Percentiles rank a stretch among this genome's conserved stretches.
phyloP scores from a whole-genome alignment of 768 basidiomycete genomes.

The Holtermanniella nyarrowii region DNA sequence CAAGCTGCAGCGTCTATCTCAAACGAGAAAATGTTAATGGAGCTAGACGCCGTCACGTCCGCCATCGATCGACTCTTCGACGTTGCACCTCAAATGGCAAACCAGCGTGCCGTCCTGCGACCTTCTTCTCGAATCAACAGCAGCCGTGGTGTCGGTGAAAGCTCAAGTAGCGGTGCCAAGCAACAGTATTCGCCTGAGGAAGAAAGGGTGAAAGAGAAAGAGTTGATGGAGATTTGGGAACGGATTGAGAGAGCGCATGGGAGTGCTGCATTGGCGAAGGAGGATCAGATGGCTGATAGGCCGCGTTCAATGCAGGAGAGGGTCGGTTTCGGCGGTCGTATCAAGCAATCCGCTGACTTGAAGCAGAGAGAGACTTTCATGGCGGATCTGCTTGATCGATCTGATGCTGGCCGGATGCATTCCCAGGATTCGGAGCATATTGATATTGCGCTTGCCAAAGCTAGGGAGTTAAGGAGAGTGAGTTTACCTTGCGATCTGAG shows the following conservation, averaged over 20 bases:
- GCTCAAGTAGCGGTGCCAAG: slow-evolving; percentile 26
- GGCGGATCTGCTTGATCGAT: slow-evolving; percentile 8
- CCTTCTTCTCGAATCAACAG: slow-evolving; percentile 50
- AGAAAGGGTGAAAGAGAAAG: slow-evolving; percentile 50
- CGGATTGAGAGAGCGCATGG: slow-evolving; percentile 40
- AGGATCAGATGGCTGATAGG: slow-evolving; percentile 20
- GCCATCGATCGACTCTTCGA: slow-evolving; percentile 83
- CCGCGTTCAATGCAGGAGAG: slow-evolving; percentile 6
- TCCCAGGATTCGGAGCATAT: slow-evolving; percentile 17
- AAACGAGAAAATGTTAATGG: slow-evolving; percentile 65
- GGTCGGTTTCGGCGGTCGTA: slow-evolving; percentile 8
- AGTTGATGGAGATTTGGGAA: slow-evolving; percentile 42
- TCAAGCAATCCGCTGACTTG: neutral
- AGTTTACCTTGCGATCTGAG: no score
- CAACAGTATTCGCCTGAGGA: no score
- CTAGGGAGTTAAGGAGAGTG: slow-evolving; percentile 22
- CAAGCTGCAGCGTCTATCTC: neutral
- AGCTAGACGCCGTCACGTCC: slow-evolving; percentile 71
- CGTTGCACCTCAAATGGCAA: slow-evolving; percentile 75
- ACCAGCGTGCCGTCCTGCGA: slow-evolving; percentile 86
- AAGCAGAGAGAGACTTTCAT: slow-evolving; percentile 14
- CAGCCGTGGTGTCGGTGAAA: slow-evolving; percentile 41
- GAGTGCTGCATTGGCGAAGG: slow-evolving; percentile 7
- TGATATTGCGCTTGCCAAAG: slow-evolving; percentile 19
- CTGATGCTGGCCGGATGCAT: slow-evolving; percentile 8